Evolutionary conservation across 1,284 basidiomycete species (phyloP), one percentile per base, ranked within the genome.

Genomic region (Apiotrichum porosum): DNA sequence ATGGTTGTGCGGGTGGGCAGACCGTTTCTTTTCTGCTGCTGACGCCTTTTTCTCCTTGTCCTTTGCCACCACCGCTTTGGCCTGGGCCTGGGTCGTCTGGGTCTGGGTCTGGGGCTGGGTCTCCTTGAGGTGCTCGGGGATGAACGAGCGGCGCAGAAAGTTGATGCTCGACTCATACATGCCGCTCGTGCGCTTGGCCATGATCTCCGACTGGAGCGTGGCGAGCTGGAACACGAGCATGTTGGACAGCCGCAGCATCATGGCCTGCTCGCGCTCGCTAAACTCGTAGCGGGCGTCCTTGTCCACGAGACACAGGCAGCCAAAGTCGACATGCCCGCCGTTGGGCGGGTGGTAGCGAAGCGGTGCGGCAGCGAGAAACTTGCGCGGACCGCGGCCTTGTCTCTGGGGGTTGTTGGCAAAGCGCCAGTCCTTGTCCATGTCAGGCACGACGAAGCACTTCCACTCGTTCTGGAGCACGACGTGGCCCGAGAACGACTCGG

Each of bases 181-280:
- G 33, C 53, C 30, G 39, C 54, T 30, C 24, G 60, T 49, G 37
- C 54, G 54, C 50, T 68, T 62, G 30, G 66, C 58, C 47, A 60
- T 42, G 44, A 66, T 54, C 40, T 68, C 62, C 2, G 56, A 61
- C 56, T 62, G 65, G 39, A 67, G 44, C 1, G 66, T 66, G 6
- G 64, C 64, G 10, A 69, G 51, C 37, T 72, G 69, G 48, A 61
- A 67, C 13, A 73, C 68, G 14, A 71, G 60, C 61, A 70, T 68
- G 46, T 66, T 65, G 17, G 67, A 66, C 9, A 73, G 47, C 17
- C 68, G 62, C 8, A 60, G 44, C 26, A 73, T 49, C 13, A 69
- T 60, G 3, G 39, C 51, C 40, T 58, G 57, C 28, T 67, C 62
- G 9, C 64, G 51, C 13, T 47, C 33, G n/a, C 47, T 51, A 44